A percentile compares a stretch with the other conserved stretches of the same genome.
Evolutionary conservation across 2,329 filamentous ascomycete genomes (phyloP).

Genomic region (Orbilia brochopaga): DNA sequence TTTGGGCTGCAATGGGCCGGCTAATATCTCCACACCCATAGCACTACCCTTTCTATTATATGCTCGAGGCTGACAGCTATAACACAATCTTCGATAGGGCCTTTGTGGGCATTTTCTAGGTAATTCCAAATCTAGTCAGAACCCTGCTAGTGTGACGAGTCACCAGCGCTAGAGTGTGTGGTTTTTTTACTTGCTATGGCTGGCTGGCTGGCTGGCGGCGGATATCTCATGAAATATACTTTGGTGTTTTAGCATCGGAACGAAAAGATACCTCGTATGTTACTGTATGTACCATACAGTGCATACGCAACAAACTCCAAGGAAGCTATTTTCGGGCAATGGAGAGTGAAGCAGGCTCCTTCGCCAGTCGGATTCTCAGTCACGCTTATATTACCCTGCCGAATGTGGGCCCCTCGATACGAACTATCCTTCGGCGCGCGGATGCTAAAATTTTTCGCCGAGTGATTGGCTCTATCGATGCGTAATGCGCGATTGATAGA

Average conservation of each 20-base stretch:
- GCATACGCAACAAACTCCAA: too few relatives aligned
- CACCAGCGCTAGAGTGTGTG: too few relatives aligned
- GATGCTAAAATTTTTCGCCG: slow-evolving; percentile 13
- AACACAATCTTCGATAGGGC: slow-evolving; percentile 46
- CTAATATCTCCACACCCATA: slow-evolving; percentile 44
- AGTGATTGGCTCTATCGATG: slow-evolving; percentile 40
- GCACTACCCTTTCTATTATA: slow-evolving; percentile 34
- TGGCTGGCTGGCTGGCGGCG: too few relatives aligned
- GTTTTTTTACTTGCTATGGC: too few relatives aligned
- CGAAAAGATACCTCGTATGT: background rate
- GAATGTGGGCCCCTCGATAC: slow-evolving; percentile 32
- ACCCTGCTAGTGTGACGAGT: slow-evolving; percentile 44
- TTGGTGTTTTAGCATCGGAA: slow-evolving; percentile 14
- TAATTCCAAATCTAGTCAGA: slow-evolving; percentile 50
- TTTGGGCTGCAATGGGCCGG: slow-evolving; percentile 32
- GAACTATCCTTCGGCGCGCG: slow-evolving; percentile 47
- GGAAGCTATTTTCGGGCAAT: slow-evolving; percentile 7
- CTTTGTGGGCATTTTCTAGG: slow-evolving; percentile 32
- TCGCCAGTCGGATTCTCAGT: slow-evolving; percentile 44
- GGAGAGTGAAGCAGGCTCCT: slow-evolving; percentile 13
- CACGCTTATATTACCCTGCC: slow-evolving; percentile 34
- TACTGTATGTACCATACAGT: background rate
- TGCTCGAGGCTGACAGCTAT: slow-evolving; percentile 50
- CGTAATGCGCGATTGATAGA: slow-evolving; percentile 50
- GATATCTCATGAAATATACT: too few relatives aligned